Conservation (phyloP, 805 yeast genomes). For the Barnettozyma salicaria region DNA sequence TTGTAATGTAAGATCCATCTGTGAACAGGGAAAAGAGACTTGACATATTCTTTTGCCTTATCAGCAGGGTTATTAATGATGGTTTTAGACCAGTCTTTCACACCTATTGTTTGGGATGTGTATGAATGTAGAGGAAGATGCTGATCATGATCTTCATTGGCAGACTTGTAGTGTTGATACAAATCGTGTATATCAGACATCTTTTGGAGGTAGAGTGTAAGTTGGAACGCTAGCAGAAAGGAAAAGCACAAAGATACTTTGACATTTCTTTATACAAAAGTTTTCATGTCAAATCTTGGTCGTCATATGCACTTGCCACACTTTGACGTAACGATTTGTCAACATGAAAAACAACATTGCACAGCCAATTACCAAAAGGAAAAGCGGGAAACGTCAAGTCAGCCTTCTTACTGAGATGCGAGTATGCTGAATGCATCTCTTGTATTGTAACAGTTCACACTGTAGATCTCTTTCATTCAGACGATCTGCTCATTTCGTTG, state of each 20-base stretch:
- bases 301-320: conserved; percentile 14
- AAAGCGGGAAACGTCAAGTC: too few relatives aligned
- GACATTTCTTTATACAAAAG: background rate
- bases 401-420: too few relatives aligned
- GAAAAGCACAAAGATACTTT: background rate
- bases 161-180: conserved; percentile 4
- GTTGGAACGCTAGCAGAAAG: background rate
- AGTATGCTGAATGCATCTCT: too few relatives aligned
- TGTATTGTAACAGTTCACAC: too few relatives aligned
- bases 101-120: conserved; percentile 3
- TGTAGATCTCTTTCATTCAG: too few relatives aligned
- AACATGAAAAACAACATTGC: background rate
- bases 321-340: conserved; percentile 10
- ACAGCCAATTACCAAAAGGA: too few relatives aligned
- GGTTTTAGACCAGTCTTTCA: conserved; percentile 11
- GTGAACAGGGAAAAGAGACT: conserved; percentile 70
- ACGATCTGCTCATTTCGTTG: too few relatives aligned
- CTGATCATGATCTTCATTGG: conserved; percentile 4
- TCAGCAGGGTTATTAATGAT: conserved; percentile 11
- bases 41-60: conserved; percentile 41
- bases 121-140: conserved; percentile 8
- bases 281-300: background rate
- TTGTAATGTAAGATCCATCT: conserved; percentile 87
- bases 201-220: too few relatives aligned
- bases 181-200: conserved; percentile 9